Evolutionary conservation across 768 basidiomycete species (phyloP), one percentile per base, ranked within the genome.

Genomic region (Tricholoma terreum): DNA sequence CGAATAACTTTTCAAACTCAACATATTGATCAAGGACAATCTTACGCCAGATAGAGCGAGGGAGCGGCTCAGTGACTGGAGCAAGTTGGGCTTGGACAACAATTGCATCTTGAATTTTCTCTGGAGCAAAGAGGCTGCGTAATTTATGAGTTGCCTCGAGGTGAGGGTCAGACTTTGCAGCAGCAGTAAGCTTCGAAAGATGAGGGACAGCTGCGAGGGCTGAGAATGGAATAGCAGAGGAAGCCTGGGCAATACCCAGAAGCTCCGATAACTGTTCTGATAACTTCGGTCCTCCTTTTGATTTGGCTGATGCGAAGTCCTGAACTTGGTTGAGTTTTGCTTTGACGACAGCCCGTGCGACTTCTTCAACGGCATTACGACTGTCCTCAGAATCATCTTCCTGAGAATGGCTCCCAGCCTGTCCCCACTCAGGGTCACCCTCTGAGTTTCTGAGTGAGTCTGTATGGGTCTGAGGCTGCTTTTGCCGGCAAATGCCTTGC

Each of bases 201-300:
- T 65, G 63, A 19, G 63, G 63, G 5, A 61, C 63, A 15, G 49
- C 52, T 3, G 57, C 34, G 2, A 65, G 52, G 6, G 61, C 42
- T 1, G 48, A 58, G 27, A 49, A 33, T 6, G 55, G 55, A 38
- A 56, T 35, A 14, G 58, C 50, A 6, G 27, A 48, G 3, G 48
- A 35, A 31, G 6, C 12, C 3, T 2, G 10, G 21, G 36, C 4
- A 1, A 34, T 14, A 6, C 50, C 31, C n/a, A 21, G 33, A 24
- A 51, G 49, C 10, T 21, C 12, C 5, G 50, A 14, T 8, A 42
- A 8, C 9, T 42, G 17, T 8, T 21, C 19, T 3, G 5, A 42
- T 6, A 42, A 21, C 9, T 21, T 1, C 7, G 17, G 9, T 1
- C 19, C 14, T 21, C 40, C 17, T 19, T 9, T 2, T 6, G 17